phyloP scores from a whole-genome alignment of 805 yeast species.

The Nakazawaea molendinolei region DNA sequence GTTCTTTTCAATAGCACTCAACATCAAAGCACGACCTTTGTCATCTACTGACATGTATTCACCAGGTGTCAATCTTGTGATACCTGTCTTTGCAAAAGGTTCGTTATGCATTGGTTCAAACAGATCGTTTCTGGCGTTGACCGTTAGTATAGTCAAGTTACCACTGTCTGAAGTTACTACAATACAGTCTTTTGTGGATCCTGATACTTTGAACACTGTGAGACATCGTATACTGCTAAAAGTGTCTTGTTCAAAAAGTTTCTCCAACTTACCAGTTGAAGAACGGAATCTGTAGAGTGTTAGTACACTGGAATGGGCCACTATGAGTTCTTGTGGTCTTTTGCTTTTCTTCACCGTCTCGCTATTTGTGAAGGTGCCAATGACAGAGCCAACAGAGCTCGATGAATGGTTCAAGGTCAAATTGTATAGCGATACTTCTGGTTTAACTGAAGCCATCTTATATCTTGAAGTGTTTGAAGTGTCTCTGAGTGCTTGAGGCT shows the following conservation, averaged over 20 bases:
- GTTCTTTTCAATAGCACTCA: slow-evolving; percentile 67
- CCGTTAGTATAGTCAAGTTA: slow-evolving; percentile 47
- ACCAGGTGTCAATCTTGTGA: slow-evolving; percentile 73
- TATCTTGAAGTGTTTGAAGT: no score
- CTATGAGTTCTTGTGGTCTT: slow-evolving; percentile 55
- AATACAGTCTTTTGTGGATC: slow-evolving; percentile 49
- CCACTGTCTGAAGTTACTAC: slow-evolving; percentile 80
- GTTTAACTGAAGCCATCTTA: slow-evolving; percentile 16
- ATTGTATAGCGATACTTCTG: slow-evolving; percentile 53
- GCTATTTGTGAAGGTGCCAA: slow-evolving; percentile 56
- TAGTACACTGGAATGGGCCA: slow-evolving; percentile 48
- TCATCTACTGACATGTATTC: slow-evolving; percentile 66
- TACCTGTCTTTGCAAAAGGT: slow-evolving; percentile 68
- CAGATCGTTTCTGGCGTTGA: slow-evolving; percentile 27
- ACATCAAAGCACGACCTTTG: slow-evolving; percentile 58
- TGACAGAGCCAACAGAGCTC: slow-evolving; percentile 45
- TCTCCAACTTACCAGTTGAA: slow-evolving; percentile 47
- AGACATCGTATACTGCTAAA: slow-evolving; percentile 56
- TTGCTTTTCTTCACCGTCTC: slow-evolving; percentile 23
- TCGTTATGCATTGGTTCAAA: slow-evolving; percentile 46
- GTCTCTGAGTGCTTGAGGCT: no score
- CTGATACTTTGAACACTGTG: slow-evolving; percentile 44
- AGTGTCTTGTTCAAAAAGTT: slow-evolving; percentile 35
- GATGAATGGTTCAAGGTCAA: slow-evolving; percentile 62
- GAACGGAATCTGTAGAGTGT: slow-evolving; percentile 48